Percentiles rank a stretch among this genome's conserved stretches.
Evolutionary conservation across 768 basidiomycete genomes (phyloP).

Genomic region (Ramaria sp.): DNA sequence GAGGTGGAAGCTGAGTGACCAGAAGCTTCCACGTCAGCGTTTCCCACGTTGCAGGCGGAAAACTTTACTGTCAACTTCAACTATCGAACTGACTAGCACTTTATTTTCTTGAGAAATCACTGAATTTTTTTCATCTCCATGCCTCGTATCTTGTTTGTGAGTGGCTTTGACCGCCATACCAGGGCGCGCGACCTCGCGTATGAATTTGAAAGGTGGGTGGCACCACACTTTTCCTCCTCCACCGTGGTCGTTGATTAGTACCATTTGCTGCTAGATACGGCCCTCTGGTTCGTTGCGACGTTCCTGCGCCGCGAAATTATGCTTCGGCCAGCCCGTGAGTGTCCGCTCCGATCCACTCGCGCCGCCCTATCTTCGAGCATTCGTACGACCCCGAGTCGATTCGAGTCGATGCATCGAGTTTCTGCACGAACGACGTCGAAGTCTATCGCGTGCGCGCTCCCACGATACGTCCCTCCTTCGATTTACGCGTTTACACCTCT

Average conservation of each 20-base stretch:
- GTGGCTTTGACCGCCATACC: constrained; percentile 74
- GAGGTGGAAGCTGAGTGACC: too few relatives aligned
- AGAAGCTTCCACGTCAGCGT: neutral
- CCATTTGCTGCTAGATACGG: constrained; percentile 45
- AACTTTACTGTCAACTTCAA: neutral
- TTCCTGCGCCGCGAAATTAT: constrained; percentile 77
- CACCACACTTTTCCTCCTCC: neutral
- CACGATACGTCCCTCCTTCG: constrained; percentile 1
- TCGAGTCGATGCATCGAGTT: constrained; percentile 18
- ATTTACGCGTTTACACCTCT: constrained; percentile 18
- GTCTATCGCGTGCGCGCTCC: constrained; percentile 12
- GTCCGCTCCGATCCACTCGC: constrained; percentile 12
- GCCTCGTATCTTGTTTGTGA: constrained; percentile 79
- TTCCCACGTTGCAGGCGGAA: neutral
- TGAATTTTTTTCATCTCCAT: neutral
- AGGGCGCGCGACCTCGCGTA: constrained; percentile 75
- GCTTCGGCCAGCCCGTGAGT: constrained; percentile 79
- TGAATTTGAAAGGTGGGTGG: constrained; percentile 72
- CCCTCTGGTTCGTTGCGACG: constrained; percentile 78
- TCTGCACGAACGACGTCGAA: constrained; percentile 12
- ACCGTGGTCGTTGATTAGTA: constrained; percentile 6
- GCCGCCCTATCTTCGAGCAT: neutral
- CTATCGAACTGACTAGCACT: neutral
- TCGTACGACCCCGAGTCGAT: constrained; percentile 24
- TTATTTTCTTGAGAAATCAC: neutral